These are phyloP conservation scores for Metahyphopichia silvanorum DNA, from an alignment of 805 yeast species.

Conservation along the genomic window DNA sequence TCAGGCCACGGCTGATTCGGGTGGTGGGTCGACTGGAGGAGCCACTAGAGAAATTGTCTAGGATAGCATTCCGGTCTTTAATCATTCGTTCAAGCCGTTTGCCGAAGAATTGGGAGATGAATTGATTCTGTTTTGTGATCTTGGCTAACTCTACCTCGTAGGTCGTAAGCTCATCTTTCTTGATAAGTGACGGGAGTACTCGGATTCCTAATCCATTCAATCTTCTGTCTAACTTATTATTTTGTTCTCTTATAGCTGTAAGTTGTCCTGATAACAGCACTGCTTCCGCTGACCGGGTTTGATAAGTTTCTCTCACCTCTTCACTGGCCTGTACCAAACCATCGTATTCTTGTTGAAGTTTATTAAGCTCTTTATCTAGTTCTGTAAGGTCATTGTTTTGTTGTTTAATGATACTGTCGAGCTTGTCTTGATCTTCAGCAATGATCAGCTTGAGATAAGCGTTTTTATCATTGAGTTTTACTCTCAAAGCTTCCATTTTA, in stretches of 20 bases:
- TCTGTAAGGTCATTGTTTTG: slow-evolving; percentile 20
- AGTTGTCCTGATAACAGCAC: slow-evolving; percentile 23
- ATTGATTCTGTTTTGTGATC: slow-evolving; percentile 24
- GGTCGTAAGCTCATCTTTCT: slow-evolving; percentile 28
- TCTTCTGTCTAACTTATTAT: slow-evolving; percentile 15
- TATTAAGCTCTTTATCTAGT: slow-evolving; percentile 23
- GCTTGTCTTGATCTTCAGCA: too few relatives aligned
- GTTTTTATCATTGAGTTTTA: slow-evolving; percentile 11
- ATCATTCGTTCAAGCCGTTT: slow-evolving; percentile 32
- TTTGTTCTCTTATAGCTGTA: slow-evolving; percentile 14
- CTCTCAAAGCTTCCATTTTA: slow-evolving; percentile 13
- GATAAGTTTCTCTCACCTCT: slow-evolving; percentile 25
- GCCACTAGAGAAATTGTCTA: slow-evolving; percentile 27
- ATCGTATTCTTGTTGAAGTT: slow-evolving; percentile 20
- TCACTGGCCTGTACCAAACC: slow-evolving; percentile 28
- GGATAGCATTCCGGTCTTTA: slow-evolving; percentile 27
- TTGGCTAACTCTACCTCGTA: slow-evolving; percentile 24
- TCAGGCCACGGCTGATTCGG: slow-evolving; percentile 37
- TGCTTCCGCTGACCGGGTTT: slow-evolving; percentile 31
- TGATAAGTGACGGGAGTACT: slow-evolving; percentile 30
- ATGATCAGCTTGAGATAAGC: slow-evolving; percentile 5
- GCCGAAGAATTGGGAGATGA: slow-evolving; percentile 23
- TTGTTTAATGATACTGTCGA: too few relatives aligned
- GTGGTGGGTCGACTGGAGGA: slow-evolving; percentile 30
- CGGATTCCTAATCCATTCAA: slow-evolving; percentile 33